These are phyloP conservation scores for Hymenoscyphus albidus DNA, from an alignment of 2,329 filamentous ascomycete species.

Conservation along the genomic window DNA sequence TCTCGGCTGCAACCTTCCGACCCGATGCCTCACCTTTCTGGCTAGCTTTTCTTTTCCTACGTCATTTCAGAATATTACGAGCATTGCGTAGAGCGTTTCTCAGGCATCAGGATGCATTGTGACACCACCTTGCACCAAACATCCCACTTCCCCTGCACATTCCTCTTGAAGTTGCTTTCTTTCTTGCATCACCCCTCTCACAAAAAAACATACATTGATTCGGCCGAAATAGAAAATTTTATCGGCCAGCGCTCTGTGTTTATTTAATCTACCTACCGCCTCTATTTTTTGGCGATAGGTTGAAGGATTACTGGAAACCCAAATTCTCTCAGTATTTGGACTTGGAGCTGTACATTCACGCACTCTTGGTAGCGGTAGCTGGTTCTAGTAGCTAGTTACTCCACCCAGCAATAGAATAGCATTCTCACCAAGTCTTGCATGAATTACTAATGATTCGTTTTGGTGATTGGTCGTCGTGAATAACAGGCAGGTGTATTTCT, in stretches of 20 bases:
- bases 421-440: background rate
- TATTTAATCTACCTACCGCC: background rate
- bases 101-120: background rate
- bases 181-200: conserved; percentile 1
- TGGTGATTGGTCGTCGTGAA: too few species aligned
- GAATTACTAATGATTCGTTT: background rate
- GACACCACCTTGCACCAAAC: background rate
- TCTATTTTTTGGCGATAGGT: background rate
- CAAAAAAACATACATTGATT: background rate
- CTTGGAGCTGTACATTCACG: conserved; percentile 2
- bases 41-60: conserved; percentile 14
- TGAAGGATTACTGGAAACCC: conserved; percentile 2
- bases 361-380: background rate
- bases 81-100: conserved; percentile 21
- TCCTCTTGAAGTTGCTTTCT: background rate
- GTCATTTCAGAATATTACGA: conserved; percentile 21
- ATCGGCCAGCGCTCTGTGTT: background rate
- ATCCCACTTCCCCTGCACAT: background rate
- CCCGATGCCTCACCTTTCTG: background rate
- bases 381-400: background rate
- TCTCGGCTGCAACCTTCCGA: conserved; percentile 3
- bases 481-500: too few species aligned
- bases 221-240: background rate
- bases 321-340: background rate
- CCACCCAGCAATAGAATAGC: background rate